These are phyloP conservation scores for Geopyxis carbonaria DNA, from an alignment of 495 filamentous ascomycete genomes.

Conservation along the genomic window DNA sequence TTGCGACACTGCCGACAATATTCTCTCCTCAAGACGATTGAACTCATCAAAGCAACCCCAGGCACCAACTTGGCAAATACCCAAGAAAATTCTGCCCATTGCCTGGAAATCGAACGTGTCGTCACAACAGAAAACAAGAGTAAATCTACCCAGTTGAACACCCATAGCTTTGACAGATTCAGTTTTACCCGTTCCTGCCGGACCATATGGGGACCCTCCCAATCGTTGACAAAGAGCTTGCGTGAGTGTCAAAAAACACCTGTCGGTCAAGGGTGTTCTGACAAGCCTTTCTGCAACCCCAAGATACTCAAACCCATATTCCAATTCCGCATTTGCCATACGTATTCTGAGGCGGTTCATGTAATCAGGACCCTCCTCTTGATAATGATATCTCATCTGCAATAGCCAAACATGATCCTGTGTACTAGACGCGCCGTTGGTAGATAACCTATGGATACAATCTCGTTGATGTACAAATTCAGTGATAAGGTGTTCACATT, in stretches of 20 bases:
- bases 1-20: slow-evolving; percentile 92
- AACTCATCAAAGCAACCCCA: slow-evolving; percentile 99
- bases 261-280: slow-evolving; percentile 86
- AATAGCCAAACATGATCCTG: slow-evolving; percentile 84
- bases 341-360: slow-evolving; percentile 72
- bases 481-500: slow-evolving; percentile 96
- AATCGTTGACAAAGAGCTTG: slow-evolving; percentile 89
- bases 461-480: slow-evolving; percentile 97
- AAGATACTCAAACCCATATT: slow-evolving; percentile 95
- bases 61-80: slow-evolving; percentile 96
- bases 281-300: slow-evolving; percentile 92
- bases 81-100: slow-evolving; percentile 97
- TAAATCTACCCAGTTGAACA: slow-evolving; percentile 90
- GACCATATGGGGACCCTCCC: slow-evolving; percentile 92
- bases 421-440: slow-evolving; percentile 53
- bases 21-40: slow-evolving; percentile 92
- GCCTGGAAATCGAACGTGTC: slow-evolving; percentile 99
- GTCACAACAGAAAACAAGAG: slow-evolving; percentile 95
- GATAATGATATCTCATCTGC: slow-evolving; percentile 95
- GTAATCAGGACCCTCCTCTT: slow-evolving; percentile 54
- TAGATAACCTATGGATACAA: slow-evolving; percentile 64
- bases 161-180: slow-evolving; percentile 97
- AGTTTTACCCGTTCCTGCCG: slow-evolving; percentile 97
- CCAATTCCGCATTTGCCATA: slow-evolving; percentile 91
- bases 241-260: slow-evolving; percentile 92